phyloP scores from a whole-genome alignment of 1,284 basidiomycete genomes.

The Sporisorium iseilematis-ciliati region DNA sequence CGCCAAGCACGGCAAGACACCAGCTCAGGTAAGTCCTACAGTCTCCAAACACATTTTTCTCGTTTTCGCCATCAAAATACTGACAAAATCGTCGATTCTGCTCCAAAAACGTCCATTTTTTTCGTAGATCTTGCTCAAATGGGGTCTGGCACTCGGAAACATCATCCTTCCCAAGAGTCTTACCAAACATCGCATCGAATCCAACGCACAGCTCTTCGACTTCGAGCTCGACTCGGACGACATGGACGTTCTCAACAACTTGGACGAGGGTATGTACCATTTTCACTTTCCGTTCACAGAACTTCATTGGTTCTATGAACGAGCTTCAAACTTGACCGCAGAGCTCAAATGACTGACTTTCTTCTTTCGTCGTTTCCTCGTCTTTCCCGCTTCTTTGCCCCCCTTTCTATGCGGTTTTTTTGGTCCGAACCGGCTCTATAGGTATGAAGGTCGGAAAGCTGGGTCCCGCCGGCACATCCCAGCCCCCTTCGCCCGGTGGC shows the following conservation, averaged over 20 bases:
- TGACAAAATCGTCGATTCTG: no score
- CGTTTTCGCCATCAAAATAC: no score
- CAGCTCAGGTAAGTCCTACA: slow-evolving; percentile 47
- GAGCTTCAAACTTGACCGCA: background rate
- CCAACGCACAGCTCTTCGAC: slow-evolving; percentile 67
- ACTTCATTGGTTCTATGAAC: background rate
- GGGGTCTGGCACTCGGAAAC: slow-evolving; percentile 64
- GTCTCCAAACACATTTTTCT: no score
- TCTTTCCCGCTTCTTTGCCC: background rate
- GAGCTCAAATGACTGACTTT: background rate
- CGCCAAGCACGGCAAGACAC: slow-evolving; percentile 67
- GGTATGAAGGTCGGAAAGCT: slow-evolving; percentile 69
- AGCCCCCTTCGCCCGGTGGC: slow-evolving; percentile 59
- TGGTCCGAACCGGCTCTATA: no score
- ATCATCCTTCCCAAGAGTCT: slow-evolving; percentile 67
- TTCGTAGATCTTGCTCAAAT: slow-evolving; percentile 46
- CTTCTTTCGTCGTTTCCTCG: background rate
- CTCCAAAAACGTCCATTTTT: no score
- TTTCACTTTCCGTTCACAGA: background rate
- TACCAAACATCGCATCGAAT: slow-evolving; percentile 66
- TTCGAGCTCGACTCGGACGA: slow-evolving; percentile 66
- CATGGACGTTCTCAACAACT: slow-evolving; percentile 54
- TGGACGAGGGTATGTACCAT: slow-evolving; percentile 5
- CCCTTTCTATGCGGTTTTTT: slow-evolving; percentile 3
- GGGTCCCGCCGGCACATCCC: slow-evolving; percentile 65